These are phyloP conservation scores for Trametes sanguinea DNA, from an alignment of 768 basidiomycete genomes.

Conservation along the genomic window DNA sequence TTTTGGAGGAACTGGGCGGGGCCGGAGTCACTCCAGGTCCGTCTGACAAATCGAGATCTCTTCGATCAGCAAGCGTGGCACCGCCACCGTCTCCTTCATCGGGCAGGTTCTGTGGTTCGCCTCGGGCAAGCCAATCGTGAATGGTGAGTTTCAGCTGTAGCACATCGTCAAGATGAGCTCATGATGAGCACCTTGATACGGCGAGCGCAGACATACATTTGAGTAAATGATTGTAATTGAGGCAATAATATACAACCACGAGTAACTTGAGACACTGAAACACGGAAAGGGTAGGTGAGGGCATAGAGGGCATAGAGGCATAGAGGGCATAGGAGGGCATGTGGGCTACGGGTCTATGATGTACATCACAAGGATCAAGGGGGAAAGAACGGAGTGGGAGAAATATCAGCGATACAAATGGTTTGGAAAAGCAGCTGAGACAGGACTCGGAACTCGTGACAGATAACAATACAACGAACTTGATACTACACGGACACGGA, in stretches of 20 bases:
- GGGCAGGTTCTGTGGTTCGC: constrained; percentile 8
- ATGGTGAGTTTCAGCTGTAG: neutral
- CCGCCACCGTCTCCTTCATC: constrained; percentile 11
- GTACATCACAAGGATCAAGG: neutral
- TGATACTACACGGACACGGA: too few relatives aligned
- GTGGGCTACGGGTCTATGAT: neutral
- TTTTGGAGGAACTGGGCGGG: constrained; percentile 3
- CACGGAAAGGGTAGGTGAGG: neutral
- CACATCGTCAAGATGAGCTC: neutral
- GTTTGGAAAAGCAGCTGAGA: too few relatives aligned
- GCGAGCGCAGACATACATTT: too few relatives aligned
- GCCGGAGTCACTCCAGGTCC: constrained; percentile 9
- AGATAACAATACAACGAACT: too few relatives aligned
- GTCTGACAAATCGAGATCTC: constrained; percentile 23
- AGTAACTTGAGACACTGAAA: too few relatives aligned
- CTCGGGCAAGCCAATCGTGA: neutral
- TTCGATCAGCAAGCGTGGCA: constrained; percentile 13
- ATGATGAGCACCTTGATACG: neutral
- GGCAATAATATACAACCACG: neutral
- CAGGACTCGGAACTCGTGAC: too few relatives aligned
- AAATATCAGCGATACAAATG: too few relatives aligned
- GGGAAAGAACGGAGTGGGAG: neutral
- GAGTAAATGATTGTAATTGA: neutral
- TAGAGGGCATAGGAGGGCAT: neutral
- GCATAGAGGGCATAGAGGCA: neutral